Evolutionary conservation across 2,329 filamentous ascomycete genomes (phyloP).

Genomic region (Pyricularia grisea): DNA sequence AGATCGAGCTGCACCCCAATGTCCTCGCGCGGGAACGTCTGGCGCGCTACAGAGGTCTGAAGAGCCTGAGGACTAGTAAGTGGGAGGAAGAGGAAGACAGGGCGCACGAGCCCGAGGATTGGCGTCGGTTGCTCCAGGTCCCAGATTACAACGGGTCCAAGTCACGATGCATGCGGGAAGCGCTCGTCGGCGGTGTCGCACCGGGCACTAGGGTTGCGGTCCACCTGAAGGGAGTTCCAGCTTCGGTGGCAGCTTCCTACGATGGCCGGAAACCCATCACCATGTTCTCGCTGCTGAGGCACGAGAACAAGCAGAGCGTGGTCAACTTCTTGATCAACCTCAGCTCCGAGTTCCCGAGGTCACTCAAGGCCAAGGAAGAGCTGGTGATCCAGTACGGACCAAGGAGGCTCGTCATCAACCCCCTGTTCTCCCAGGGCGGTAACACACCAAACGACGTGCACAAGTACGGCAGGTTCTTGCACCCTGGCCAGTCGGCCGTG

Average conservation of each 20-base stretch:
- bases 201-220: conserved; percentile 78
- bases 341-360: conserved; percentile 62
- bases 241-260: conserved; percentile 33
- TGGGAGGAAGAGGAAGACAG: conserved; percentile 88
- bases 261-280: conserved; percentile 52
- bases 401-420: conserved; percentile 78
- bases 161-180: conserved; percentile 68
- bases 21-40: conserved; percentile 80
- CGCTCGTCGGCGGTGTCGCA: conserved; percentile 76
- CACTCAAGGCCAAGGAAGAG: conserved; percentile 86
- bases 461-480: conserved; percentile 88
- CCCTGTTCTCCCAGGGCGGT: conserved; percentile 81
- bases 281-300: conserved; percentile 78
- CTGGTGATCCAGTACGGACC: conserved; percentile 87
- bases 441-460: conserved; percentile 94
- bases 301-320: conserved; percentile 89
- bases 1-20: conserved; percentile 87
- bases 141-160: conserved; percentile 83
- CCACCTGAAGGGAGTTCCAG: conserved; percentile 50
- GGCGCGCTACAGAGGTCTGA: conserved; percentile 79
- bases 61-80: conserved; percentile 75
- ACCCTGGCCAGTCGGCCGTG: conserved; percentile 82
- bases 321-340: conserved; percentile 87
- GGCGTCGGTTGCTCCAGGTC: conserved; percentile 76
- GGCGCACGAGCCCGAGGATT: conserved; percentile 81